A percentile compares a stretch with the other conserved stretches of the same genome.
These are phyloP conservation scores for Globisporangium sylvaticum DNA, from an alignment of 352 stramenopile species.

Conservation along the genomic window DNA sequence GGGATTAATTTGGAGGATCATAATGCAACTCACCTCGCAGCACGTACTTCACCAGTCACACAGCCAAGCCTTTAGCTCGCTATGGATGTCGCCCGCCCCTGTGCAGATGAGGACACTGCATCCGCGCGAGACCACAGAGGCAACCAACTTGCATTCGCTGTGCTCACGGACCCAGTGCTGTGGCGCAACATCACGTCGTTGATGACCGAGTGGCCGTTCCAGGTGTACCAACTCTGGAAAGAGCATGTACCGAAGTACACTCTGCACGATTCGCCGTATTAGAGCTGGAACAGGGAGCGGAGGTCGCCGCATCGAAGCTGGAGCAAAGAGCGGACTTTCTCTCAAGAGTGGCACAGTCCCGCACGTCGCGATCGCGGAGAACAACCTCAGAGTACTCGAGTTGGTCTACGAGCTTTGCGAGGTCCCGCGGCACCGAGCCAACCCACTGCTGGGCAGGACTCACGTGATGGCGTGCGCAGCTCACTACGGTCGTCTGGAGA, in stretches of 20 bases:
- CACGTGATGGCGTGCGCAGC: background rate
- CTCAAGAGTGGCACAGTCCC: background rate
- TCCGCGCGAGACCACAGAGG: too few relatives aligned
- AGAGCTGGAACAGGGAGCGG: background rate
- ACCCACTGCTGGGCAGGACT: background rate
- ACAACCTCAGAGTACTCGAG: constrained; percentile 1
- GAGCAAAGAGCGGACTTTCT: background rate
- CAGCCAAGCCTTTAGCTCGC: too few relatives aligned
- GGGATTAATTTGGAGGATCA: too few relatives aligned
- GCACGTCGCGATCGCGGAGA: background rate
- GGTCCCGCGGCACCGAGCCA: background rate
- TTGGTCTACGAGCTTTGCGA: background rate
- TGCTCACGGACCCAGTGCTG: background rate
- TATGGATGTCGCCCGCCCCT: too few relatives aligned
- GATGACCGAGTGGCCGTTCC: background rate
- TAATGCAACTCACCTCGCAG: too few relatives aligned
- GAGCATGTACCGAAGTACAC: background rate
- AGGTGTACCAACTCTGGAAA: background rate
- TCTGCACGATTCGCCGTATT: background rate
- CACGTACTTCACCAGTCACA: too few relatives aligned
- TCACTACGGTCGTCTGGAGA: background rate
- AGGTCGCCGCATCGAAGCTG: background rate
- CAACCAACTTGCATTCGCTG: background rate
- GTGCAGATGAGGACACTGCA: too few relatives aligned
- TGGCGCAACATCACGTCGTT: constrained; percentile 3